Percentiles rank a stretch among this genome's conserved stretches.
These are phyloP conservation scores for Ligustrum vulgare DNA, from an alignment of 257 asterid genomes.

Conservation along the genomic window DNA sequence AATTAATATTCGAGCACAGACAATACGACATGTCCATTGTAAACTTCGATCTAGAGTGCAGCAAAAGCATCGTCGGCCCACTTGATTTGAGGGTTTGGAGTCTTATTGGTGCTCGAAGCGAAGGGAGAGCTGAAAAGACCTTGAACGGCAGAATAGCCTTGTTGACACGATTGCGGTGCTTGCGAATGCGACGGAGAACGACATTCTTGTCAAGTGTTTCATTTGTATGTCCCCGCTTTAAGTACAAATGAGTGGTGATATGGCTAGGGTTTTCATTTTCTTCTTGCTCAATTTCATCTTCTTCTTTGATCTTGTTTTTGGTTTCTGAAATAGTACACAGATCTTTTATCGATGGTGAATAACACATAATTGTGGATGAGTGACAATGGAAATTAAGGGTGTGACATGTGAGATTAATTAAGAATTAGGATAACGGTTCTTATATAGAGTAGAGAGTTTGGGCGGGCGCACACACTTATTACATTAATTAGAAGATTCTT, in stretches of 20 bases:
- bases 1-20: no score
- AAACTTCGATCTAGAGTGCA: slow-evolving; percentile 40
- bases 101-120: slow-evolving; percentile 21
- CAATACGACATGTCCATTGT: no score
- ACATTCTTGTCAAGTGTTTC: slow-evolving; percentile 51
- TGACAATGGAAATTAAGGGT: neutral
- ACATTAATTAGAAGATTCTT: no score
- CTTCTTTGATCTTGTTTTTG: neutral
- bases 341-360: slow-evolving; percentile 25
- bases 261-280: slow-evolving; percentile 15
- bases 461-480: no score
- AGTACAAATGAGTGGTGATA: slow-evolving; percentile 41
- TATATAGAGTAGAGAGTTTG: no score
- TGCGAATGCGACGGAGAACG: slow-evolving; percentile 47
- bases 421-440: no score
- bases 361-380: slow-evolving; percentile 20
- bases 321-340: neutral
- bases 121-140: slow-evolving; percentile 42
- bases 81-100: slow-evolving; percentile 29
- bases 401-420: no score
- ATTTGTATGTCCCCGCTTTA: slow-evolving; percentile 42
- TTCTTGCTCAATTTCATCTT: slow-evolving; percentile 29
- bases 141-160: slow-evolving; percentile 40
- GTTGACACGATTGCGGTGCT: slow-evolving; percentile 60
- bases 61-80: slow-evolving; percentile 84